Conservation (phyloP, 371 early-diverging fungal genomes). For the Mortierella sp. region DNA sequence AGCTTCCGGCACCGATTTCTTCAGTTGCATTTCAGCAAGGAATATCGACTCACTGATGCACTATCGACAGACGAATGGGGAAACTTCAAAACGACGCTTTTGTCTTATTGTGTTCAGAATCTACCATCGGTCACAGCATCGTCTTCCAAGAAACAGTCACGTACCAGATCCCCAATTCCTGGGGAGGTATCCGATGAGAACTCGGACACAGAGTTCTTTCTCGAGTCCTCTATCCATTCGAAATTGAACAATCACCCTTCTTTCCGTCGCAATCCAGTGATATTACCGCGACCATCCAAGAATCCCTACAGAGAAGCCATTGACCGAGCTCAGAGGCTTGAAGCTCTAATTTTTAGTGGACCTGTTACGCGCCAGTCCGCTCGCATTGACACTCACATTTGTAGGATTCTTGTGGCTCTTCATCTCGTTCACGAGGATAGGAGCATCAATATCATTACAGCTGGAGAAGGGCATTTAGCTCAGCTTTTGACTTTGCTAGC, state of each 20-base stretch:
- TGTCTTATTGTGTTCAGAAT: slow-evolving; percentile 53
- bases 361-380: slow-evolving; percentile 20
- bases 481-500: slow-evolving; percentile 61
- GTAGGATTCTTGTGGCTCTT: slow-evolving; percentile 55
- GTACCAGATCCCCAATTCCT: slow-evolving; percentile 3
- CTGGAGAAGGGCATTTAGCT: slow-evolving; percentile 47
- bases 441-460: slow-evolving; percentile 57
- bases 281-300: slow-evolving; percentile 9
- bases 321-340: slow-evolving; percentile 34
- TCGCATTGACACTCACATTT: slow-evolving; percentile 51
- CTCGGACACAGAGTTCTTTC: slow-evolving; percentile 27
- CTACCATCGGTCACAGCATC: slow-evolving; percentile 7
- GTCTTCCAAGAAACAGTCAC: slow-evolving; percentile 11
- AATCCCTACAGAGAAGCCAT: slow-evolving; percentile 26
- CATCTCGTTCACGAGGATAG: slow-evolving; percentile 76
- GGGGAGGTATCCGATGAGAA: slow-evolving; percentile 13
- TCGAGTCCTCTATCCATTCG: slow-evolving; percentile 28
- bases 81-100: slow-evolving; percentile 59
- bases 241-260: slow-evolving; percentile 20
- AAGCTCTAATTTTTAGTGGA: slow-evolving; percentile 29
- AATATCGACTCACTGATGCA: neutral
- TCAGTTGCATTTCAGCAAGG: slow-evolving; percentile 27
- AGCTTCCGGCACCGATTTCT: slow-evolving; percentile 53
- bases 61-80: slow-evolving; percentile 61
- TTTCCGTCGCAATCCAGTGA: slow-evolving; percentile 9